A percentile compares a stretch with the other conserved stretches of the same genome.
Conservation (phyloP, 495 filamentous ascomycete genomes). For the Zalerion maritima region DNA sequence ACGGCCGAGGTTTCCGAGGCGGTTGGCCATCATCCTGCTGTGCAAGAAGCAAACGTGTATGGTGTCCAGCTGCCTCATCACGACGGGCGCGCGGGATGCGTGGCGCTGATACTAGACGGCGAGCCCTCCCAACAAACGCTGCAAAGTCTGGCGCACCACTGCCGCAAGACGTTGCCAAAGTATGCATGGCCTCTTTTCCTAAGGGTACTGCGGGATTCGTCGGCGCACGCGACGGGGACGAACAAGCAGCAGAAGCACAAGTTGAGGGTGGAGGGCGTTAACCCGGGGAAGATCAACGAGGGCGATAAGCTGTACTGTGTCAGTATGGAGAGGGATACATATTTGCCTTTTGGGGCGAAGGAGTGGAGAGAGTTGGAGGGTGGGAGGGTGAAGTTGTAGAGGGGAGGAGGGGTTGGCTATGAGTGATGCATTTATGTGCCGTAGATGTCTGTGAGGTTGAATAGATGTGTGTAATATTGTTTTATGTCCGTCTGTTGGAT, state of each 20-base stretch:
- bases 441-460: not conserved
- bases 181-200: constrained; percentile 73
- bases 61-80: constrained; percentile 70
- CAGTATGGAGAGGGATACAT: constrained; percentile 48
- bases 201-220: constrained; percentile 37
- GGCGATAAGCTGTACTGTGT: constrained; percentile 50
- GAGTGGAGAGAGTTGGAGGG: constrained; percentile 56
- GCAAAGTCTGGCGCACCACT: constrained; percentile 44
- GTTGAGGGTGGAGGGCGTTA: constrained; percentile 58
- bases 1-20: constrained; percentile 71
- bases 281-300: constrained; percentile 39
- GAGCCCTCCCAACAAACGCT: constrained; percentile 30
- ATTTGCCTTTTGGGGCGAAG: constrained; percentile 46
- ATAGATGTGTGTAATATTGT: not conserved
- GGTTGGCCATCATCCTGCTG: constrained; percentile 47
- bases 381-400: constrained; percentile 56
- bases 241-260: constrained; percentile 75
- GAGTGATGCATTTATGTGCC: not conserved
- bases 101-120: constrained; percentile 44
- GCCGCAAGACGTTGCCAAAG: constrained; percentile 41
- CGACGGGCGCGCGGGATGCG: constrained; percentile 79
- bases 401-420: not conserved
- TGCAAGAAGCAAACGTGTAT: constrained; percentile 79
- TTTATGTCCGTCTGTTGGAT: too few species aligned
- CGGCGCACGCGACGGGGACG: constrained; percentile 59